Percentiles rank a stretch among this genome's conserved stretches.
phyloP scores from a whole-genome alignment of 192 early-diverging fungal genomes.

The Rhizophagus clarus region DNA sequence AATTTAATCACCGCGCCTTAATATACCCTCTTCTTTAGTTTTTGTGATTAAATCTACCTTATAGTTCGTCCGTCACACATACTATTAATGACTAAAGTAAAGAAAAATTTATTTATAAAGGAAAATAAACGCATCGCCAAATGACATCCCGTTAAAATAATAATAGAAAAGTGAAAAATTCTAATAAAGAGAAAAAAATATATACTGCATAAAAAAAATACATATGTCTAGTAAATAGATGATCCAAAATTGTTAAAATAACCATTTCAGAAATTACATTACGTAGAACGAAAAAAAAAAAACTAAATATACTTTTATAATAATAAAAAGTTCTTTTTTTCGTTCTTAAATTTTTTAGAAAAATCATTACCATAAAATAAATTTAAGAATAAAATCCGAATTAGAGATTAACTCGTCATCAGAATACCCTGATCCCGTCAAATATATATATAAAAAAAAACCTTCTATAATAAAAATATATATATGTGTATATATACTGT shows the following conservation, averaged over 20 bases:
- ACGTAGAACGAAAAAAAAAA: neutral
- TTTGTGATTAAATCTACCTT: neutral
- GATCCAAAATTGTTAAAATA: neutral
- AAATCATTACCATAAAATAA: neutral
- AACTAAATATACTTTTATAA: neutral
- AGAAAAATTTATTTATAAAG: neutral
- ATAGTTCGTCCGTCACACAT: neutral
- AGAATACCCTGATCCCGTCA: neutral
- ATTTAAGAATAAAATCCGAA: neutral
- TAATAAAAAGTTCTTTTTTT: neutral
- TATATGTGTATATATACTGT: neutral
- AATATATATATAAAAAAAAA: neutral
- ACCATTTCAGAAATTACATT: neutral
- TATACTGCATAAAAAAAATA: neutral
- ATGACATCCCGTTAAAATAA: neutral
- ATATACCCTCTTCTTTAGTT: neutral
- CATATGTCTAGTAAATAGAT: neutral
- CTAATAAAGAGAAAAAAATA: neutral
- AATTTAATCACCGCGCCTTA: neutral
- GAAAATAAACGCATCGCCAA: neutral
- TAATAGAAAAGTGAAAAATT: neutral
- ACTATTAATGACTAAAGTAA: neutral
- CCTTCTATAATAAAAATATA: neutral
- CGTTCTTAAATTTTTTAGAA: neutral
- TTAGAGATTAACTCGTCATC: neutral